Evolutionary conservation across 331 rosid genomes (phyloP), one percentile per base, ranked within the genome.

Genomic region (Malus hybrid): DNA sequence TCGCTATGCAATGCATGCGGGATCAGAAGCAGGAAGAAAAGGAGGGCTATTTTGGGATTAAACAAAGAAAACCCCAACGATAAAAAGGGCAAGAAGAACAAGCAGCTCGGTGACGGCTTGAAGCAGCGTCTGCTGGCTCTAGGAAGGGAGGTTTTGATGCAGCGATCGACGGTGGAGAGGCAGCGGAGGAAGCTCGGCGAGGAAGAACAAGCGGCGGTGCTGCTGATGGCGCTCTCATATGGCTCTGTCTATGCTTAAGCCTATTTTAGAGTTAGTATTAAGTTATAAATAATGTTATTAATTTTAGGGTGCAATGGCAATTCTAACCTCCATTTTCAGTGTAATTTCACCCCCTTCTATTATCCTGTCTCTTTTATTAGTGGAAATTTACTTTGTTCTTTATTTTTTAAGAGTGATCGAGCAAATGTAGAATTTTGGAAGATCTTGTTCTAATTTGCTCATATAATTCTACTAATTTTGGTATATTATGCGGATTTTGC

Each of bases 1-100:
- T 95, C 99, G 0, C 87, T 95, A 0, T 95, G 99, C 67, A 95
- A 95, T 82, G 99, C 98, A 0, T 95, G 99, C n/a, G 98, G 99
- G 85, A 95, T 95, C 89, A 92, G 97, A 66, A 95, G 98, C 88
- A 71, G 99, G 85, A 95, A 95, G 91, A 95, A 90, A 87, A 89
- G 94, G 63, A 84, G 98, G 68, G 97, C 97, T 4, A 86, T 89
- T 39, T 34, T 95, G 74, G 98, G 98, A 5, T 65, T 95, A 22
- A 89, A 74, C 81, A 89, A 86, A 65, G 91, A 89, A 15, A 82
- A 68, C 73, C 15, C 65, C 3, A 97, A 88, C 5, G 92, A 92
- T 0, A 82, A 77, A 46, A 91, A 66, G 56, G 83, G 65, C 70
- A 91, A 88, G 55, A 93, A 81, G 33, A 82, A 55, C 18, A 79